Conservation (phyloP, 495 filamentous ascomycete species). For the Penicillium canescens region DNA sequence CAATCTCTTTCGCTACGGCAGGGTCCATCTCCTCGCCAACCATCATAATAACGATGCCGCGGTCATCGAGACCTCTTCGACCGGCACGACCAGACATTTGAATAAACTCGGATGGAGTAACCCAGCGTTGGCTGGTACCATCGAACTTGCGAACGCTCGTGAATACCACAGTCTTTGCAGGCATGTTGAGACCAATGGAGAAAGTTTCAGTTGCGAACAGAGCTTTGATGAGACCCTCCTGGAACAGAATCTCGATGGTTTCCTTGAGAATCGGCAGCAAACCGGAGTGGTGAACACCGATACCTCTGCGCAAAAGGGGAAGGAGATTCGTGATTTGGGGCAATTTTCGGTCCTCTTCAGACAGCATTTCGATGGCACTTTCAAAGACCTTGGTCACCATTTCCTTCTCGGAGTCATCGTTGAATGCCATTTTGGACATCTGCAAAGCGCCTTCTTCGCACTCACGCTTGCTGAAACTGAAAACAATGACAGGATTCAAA, state of each 20-base stretch:
- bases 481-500: constrained; percentile 96
- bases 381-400: constrained; percentile 94
- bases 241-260: constrained; percentile 98
- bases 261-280: constrained; percentile 95
- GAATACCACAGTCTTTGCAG: constrained; percentile 97
- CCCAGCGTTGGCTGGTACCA: constrained; percentile 75
- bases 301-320: constrained; percentile 84
- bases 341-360: constrained; percentile 83
- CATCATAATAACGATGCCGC: constrained; percentile 99
- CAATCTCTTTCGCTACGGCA: constrained; percentile 87
- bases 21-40: constrained; percentile 95
- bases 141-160: constrained; percentile 95
- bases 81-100: constrained; percentile 98
- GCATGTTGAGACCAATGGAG: constrained; percentile 98
- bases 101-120: constrained; percentile 94
- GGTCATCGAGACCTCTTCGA: constrained; percentile 93
- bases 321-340: constrained; percentile 91
- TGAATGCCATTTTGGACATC: constrained; percentile 88
- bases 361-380: constrained; percentile 85
- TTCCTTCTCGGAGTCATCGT: constrained; percentile 90
- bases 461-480: constrained; percentile 97
- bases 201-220: constrained; percentile 98
- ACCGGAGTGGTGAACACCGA: constrained; percentile 96
- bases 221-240: constrained; percentile 96
- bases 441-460: constrained; percentile 85